Evolutionary conservation across 352 stramenopile genomes (phyloP), one percentile per base, ranked within the genome.

Genomic region (Saprolegnia diclina): DNA sequence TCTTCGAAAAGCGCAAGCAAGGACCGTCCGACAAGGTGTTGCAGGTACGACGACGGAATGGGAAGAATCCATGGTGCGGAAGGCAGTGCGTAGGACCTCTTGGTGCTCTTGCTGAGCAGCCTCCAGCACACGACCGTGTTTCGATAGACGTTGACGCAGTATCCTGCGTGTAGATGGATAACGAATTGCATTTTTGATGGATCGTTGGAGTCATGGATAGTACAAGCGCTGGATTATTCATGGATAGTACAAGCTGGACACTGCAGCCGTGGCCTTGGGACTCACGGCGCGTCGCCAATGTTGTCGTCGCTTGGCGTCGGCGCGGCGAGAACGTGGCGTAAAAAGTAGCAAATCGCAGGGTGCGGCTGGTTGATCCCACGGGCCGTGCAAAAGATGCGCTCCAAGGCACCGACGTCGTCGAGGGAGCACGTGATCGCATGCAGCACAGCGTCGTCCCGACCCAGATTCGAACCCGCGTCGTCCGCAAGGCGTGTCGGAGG

Each of bases 11-110:
- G 75, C 82, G 84, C 50, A 85, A 82, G 54, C 82, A 85, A 10
- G 79, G 85, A 4, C 71, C 74, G 7, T 92, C 75, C 54, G 85
- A 91, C 44, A 93, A 91, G 71, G 77, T 82, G 21, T 74, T 77
- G 18, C 81, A 90, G 77, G 85, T 90, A 76, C 44, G 77, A n/a
- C n/a, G n/a, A n/a, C n/a, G n/a, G n/a, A n/a, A n/a, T n/a, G n/a
- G n/a, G n/a, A n/a, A n/a, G n/a, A n/a, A n/a, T n/a, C n/a, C n/a
- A n/a, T n/a, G n/a, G n/a, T n/a, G n/a, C n/a, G n/a, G n/a, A n/a
- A n/a, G n/a, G n/a, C n/a, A n/a, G n/a, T n/a, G n/a, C n/a, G n/a
- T n/a, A 64, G 42, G 63, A n/a, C 44, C 7, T 38, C 19, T 32
- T 50, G 52, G 2, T n/a, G 13, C 52, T 59, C 24, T n/a, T 59